phyloP scores from a whole-genome alignment of 202 grass and related monocot species.

The Zizania palustris region DNA sequence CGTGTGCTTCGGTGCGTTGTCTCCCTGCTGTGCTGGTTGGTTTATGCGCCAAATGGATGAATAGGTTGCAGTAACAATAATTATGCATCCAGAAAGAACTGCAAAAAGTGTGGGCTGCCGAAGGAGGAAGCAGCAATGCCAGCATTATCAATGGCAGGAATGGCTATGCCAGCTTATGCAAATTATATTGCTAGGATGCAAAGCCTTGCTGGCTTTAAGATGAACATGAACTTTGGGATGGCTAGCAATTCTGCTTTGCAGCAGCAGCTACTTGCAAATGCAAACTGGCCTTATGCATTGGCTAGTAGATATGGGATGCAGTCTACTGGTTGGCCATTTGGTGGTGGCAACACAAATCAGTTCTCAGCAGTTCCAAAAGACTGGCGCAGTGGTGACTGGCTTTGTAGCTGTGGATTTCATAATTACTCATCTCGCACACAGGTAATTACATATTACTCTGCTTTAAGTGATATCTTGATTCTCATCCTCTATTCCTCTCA shows the following conservation, averaged over 20 bases:
- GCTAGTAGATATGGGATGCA: conserved; percentile 70
- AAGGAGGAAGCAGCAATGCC: conserved; percentile 97
- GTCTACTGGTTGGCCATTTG: conserved; percentile 59
- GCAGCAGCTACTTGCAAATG: conserved; percentile 60
- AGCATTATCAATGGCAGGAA: conserved; percentile 77
- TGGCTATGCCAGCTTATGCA: conserved; percentile 72
- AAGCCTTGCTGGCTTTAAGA: conserved; percentile 64
- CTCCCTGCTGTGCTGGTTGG: conserved; percentile 61
- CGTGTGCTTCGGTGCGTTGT: conserved; percentile 62
- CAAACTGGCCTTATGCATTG: conserved; percentile 63
- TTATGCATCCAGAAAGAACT: conserved; percentile 99
- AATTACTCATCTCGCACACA: conserved; percentile 91
- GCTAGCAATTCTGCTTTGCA: conserved; percentile 62
- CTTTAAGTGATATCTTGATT: background rate
- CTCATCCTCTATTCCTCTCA: background rate
- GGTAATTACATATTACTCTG: conserved; percentile 48
- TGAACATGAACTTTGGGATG: conserved; percentile 70
- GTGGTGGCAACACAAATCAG: conserved; percentile 49
- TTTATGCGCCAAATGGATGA: conserved; percentile 71
- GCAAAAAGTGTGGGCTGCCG: conserved; percentile 92
- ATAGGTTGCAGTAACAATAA: conserved; percentile 99
- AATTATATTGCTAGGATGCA: conserved; percentile 67
- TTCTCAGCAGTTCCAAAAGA: conserved; percentile 69
- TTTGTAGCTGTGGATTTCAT: conserved; percentile 94
- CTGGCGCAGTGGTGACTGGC: conserved; percentile 93